These are phyloP conservation scores for Sclerotinia subarctica DNA, from an alignment of 2,329 filamentous ascomycete genomes.

Conservation along the genomic window DNA sequence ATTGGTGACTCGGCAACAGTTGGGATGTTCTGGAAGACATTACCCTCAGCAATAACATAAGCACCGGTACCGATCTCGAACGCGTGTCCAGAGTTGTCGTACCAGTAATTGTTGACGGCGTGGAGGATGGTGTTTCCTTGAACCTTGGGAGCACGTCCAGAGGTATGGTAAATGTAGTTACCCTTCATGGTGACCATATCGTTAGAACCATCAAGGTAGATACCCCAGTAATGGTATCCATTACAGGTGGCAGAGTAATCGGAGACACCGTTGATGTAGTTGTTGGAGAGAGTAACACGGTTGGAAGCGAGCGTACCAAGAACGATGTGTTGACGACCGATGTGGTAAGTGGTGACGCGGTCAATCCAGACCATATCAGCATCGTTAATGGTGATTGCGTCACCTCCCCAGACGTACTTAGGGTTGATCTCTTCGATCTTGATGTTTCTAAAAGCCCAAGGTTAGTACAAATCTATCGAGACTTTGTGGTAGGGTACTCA, in stretches of 20 bases:
- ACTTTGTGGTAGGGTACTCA: background rate
- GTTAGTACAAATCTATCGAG: background rate
- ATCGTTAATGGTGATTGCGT: constrained; percentile 39
- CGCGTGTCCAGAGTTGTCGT: constrained; percentile 44
- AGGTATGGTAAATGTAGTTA: constrained; percentile 47
- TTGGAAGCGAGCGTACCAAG: constrained; percentile 39
- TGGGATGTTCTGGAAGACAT: constrained; percentile 44
- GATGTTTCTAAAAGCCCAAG: constrained; percentile 26
- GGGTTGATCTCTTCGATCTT: constrained; percentile 39
- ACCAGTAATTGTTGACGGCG: constrained; percentile 46
- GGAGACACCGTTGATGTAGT: constrained; percentile 45
- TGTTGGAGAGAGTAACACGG: constrained; percentile 47
- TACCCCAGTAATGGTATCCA: constrained; percentile 47
- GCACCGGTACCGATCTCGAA: constrained; percentile 42
- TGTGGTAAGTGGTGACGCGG: constrained; percentile 37
- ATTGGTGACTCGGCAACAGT: constrained; percentile 26
- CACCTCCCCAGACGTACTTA: constrained; percentile 42
- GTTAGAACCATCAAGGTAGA: constrained; percentile 42
- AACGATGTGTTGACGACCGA: constrained; percentile 47
- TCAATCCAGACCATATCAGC: constrained; percentile 41
- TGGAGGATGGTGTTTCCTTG: constrained; percentile 42
- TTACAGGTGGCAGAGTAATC: constrained; percentile 45
- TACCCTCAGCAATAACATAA: constrained; percentile 45
- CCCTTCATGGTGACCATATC: constrained; percentile 44
- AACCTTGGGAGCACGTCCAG: constrained; percentile 46